These are phyloP conservation scores for Starmerella bombicola DNA, from an alignment of 805 yeast species.

Conservation along the genomic window DNA sequence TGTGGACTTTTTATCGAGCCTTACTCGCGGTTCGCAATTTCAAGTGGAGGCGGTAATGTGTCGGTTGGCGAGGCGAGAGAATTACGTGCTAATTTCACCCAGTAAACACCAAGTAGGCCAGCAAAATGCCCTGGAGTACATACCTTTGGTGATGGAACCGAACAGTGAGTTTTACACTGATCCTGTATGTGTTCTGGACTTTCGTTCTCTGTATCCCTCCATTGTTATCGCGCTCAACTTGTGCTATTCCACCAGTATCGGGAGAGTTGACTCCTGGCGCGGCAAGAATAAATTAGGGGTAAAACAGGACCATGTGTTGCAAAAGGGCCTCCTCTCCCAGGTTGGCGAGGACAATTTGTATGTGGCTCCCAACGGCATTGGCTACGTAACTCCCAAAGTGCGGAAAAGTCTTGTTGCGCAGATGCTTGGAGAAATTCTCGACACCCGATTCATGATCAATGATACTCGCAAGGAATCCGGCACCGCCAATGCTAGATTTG, in stretches of 20 bases:
- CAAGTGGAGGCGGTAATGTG: conserved; percentile 78
- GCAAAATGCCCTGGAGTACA: conserved; percentile 74
- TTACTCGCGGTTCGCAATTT: conserved; percentile 84
- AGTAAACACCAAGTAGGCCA: conserved; percentile 65
- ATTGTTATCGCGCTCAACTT: conserved; percentile 82
- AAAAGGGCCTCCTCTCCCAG: conserved; percentile 35
- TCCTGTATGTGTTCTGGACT: conserved; percentile 82
- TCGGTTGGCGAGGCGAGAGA: conserved; percentile 65
- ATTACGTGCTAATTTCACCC: conserved; percentile 63
- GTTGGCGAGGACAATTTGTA: conserved; percentile 37
- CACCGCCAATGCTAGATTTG: conserved; percentile 22
- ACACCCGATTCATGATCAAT: conserved; percentile 67
- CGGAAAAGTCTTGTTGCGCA: conserved; percentile 65
- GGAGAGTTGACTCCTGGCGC: conserved; percentile 26
- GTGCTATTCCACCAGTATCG: conserved; percentile 38
- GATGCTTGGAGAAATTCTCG: conserved; percentile 74
- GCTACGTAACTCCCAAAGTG: conserved; percentile 53
- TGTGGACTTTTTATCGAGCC: conserved; percentile 75
- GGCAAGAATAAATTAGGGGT: conserved; percentile 27
- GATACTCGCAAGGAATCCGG: conserved; percentile 35
- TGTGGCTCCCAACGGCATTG: conserved; percentile 77
- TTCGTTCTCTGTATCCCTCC: conserved; percentile 89
- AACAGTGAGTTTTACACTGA: conserved; percentile 70
- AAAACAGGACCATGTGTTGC: conserved; percentile 31
- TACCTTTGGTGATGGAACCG: conserved; percentile 91